These are phyloP conservation scores for Claviceps humidiphila DNA, from an alignment of 2,329 filamentous ascomycete genomes.

Conservation along the genomic window DNA sequence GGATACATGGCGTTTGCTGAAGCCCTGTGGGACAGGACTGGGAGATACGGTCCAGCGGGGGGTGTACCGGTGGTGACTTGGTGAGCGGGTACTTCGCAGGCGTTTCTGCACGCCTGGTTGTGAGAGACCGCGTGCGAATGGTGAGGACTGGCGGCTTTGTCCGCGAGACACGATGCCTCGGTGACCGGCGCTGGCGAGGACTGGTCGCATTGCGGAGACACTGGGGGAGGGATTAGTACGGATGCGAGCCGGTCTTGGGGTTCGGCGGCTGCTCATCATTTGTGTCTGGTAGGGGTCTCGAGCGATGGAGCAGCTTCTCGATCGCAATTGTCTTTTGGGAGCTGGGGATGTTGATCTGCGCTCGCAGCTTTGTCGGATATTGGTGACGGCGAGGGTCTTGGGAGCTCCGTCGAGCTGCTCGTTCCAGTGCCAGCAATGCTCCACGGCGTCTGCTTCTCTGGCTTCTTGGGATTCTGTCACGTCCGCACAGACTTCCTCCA, in stretches of 20 bases:
- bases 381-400: slow-evolving; percentile 30
- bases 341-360: slow-evolving; percentile 28
- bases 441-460: slow-evolving; percentile 47
- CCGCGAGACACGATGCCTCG: slow-evolving; percentile 34
- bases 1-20: slow-evolving; percentile 18
- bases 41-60: slow-evolving; percentile 41
- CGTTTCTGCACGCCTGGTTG: slow-evolving; percentile 29
- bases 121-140: slow-evolving; percentile 13
- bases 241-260: slow-evolving; percentile 32
- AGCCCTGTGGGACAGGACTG: slow-evolving; percentile 25
- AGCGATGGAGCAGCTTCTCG: slow-evolving; percentile 18
- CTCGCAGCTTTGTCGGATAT: slow-evolving; percentile 27
- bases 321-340: slow-evolving; percentile 14
- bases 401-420: slow-evolving; percentile 47
- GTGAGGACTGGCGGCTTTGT: slow-evolving; percentile 20
- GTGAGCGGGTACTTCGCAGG: slow-evolving; percentile 45
- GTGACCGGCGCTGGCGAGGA: slow-evolving; percentile 23
- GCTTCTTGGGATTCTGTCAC: slow-evolving; percentile 31
- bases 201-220: slow-evolving; percentile 21
- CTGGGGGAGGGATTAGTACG: slow-evolving; percentile 42
- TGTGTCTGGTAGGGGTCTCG: slow-evolving; percentile 26
- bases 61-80: slow-evolving; percentile 38
- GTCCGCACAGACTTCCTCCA: slow-evolving; percentile 43
- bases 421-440: slow-evolving; percentile 56
- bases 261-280: slow-evolving; percentile 23